A percentile compares a stretch with the other conserved stretches of the same genome.
Evolutionary conservation across 1,284 basidiomycete species (phyloP).

Genomic region (Malassezia pachydermatis): DNA sequence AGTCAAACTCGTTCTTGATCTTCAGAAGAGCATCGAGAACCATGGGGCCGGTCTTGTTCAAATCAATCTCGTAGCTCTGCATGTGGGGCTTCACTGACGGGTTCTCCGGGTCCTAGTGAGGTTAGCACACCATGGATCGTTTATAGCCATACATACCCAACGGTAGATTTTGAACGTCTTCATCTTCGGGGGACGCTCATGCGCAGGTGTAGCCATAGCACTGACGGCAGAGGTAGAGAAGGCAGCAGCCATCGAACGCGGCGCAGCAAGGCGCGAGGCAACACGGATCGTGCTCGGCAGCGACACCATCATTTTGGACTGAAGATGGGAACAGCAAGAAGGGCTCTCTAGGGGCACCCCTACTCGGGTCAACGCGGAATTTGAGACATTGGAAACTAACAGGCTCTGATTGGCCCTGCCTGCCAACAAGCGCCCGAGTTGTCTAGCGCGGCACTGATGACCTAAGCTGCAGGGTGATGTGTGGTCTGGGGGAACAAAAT

Average conservation of each 20-base stretch:
- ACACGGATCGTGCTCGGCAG: slow-evolving; percentile 6
- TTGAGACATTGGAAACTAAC: slow-evolving; percentile 3
- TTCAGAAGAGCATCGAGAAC: slow-evolving; percentile 83
- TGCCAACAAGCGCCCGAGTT: neutral
- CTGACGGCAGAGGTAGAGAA: slow-evolving; percentile 34
- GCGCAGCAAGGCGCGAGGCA: neutral
- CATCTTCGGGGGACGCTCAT: slow-evolving; percentile 30
- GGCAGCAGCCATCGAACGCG: slow-evolving; percentile 18
- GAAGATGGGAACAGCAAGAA: neutral
- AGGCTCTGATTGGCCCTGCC: slow-evolving; percentile 2
- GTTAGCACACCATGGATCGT: neutral
- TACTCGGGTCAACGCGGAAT: slow-evolving; percentile 16
- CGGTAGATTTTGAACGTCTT: slow-evolving; percentile 48
- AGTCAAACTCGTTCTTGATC: slow-evolving; percentile 97
- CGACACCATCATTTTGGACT: slow-evolving; percentile 8
- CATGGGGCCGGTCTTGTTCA: slow-evolving; percentile 94
- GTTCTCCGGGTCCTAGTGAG: slow-evolving; percentile 71
- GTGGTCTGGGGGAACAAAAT: neutral
- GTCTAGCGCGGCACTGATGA: neutral
- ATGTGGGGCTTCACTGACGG: slow-evolving; percentile 82
- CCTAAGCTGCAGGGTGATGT: neutral
- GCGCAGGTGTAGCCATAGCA: slow-evolving; percentile 37
- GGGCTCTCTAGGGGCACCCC: neutral
- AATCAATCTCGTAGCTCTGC: slow-evolving; percentile 83
- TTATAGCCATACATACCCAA: slow-evolving; percentile 24